phyloP scores from a whole-genome alignment of 1,284 basidiomycete genomes.

The Rhodotorula sp. region DNA sequence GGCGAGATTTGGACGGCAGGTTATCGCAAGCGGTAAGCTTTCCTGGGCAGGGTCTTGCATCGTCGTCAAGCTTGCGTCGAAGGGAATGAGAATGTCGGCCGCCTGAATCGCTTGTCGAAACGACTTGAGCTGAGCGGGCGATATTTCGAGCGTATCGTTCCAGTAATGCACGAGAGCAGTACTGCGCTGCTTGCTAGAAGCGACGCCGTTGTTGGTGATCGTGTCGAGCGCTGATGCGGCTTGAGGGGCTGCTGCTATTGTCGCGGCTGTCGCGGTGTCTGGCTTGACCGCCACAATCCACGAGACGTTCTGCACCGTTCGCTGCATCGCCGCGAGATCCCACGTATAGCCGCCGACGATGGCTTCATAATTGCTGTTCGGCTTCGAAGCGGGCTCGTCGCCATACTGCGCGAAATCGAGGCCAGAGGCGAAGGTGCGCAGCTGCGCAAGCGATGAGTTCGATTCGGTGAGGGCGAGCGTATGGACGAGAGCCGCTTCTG shows the following conservation, averaged over 20 bases:
- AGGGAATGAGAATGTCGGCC: constrained; percentile 28
- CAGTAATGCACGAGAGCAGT: constrained; percentile 29
- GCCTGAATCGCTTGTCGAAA: constrained; percentile 16
- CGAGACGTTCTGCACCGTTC: background rate
- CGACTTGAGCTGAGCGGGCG: constrained; percentile 8
- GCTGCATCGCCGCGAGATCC: constrained; percentile 28
- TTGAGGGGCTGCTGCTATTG: background rate
- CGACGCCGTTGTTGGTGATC: constrained; percentile 15
- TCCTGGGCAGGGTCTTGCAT: background rate
- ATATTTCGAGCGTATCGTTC: constrained; percentile 14
- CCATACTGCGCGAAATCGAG: constrained; percentile 26
- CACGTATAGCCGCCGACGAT: constrained; percentile 29
- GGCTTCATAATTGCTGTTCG: constrained; percentile 29
- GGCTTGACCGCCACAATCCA: background rate
- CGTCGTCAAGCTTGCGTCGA: constrained; percentile 12
- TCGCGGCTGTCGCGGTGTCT: background rate
- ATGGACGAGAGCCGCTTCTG: constrained; percentile 15
- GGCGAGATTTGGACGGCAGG: constrained; percentile 15
- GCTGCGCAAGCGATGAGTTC: constrained; percentile 1
- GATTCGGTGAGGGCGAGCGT: constrained; percentile 21
- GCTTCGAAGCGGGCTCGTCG: constrained; percentile 22
- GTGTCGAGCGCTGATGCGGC: constrained; percentile 13
- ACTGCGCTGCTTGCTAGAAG: constrained; percentile 24
- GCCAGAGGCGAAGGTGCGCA: constrained; percentile 18
- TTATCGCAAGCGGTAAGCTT: constrained; percentile 23